These are phyloP conservation scores for Dioscorea cayenensis DNA, from an alignment of 116 monocot genomes.

Conservation along the genomic window DNA sequence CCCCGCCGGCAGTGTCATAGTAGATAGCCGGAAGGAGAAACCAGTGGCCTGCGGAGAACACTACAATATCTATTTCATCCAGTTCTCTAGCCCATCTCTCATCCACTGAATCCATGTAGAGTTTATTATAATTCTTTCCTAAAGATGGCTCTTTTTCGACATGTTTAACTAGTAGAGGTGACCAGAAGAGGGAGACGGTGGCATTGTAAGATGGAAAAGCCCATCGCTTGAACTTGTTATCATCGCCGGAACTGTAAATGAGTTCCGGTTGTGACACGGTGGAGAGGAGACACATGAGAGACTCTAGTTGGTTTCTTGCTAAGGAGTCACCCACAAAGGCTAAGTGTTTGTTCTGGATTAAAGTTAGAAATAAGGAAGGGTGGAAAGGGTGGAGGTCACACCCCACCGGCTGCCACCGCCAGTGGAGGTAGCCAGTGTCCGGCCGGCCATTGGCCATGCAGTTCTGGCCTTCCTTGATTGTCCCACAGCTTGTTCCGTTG, in stretches of 20 bases:
- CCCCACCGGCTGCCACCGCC: slow-evolving; percentile 53
- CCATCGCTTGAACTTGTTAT: slow-evolving; percentile 71
- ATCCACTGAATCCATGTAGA: slow-evolving; percentile 57
- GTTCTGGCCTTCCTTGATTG: slow-evolving; percentile 79
- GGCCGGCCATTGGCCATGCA: slow-evolving; percentile 89
- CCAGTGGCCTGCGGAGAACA: slow-evolving; percentile 80
- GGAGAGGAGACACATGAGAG: slow-evolving; percentile 81
- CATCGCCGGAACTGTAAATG: slow-evolving; percentile 39
- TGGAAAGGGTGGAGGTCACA: slow-evolving; percentile 55
- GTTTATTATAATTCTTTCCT: slow-evolving; percentile 43
- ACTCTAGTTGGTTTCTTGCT: slow-evolving; percentile 83
- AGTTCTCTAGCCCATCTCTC: slow-evolving; percentile 58
- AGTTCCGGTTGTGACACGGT: slow-evolving; percentile 30
- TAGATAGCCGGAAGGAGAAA: slow-evolving; percentile 59
- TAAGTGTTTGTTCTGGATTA: slow-evolving; percentile 46
- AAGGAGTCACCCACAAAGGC: slow-evolving; percentile 90
- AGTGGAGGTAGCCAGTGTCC: slow-evolving; percentile 71
- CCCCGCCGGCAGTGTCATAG: slow-evolving; percentile 19
- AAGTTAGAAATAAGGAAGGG: slow-evolving; percentile 34
- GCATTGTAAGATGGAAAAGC: slow-evolving; percentile 48
- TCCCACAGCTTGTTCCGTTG: slow-evolving; percentile 61
- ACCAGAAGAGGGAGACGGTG: slow-evolving; percentile 78
- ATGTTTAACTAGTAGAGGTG: slow-evolving; percentile 67
- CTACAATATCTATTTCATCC: slow-evolving; percentile 29
- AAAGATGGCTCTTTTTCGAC: slow-evolving; percentile 43